phyloP scores from a whole-genome alignment of 2,329 filamentous ascomycete species.

The Pseudogymnoascus sp. region DNA sequence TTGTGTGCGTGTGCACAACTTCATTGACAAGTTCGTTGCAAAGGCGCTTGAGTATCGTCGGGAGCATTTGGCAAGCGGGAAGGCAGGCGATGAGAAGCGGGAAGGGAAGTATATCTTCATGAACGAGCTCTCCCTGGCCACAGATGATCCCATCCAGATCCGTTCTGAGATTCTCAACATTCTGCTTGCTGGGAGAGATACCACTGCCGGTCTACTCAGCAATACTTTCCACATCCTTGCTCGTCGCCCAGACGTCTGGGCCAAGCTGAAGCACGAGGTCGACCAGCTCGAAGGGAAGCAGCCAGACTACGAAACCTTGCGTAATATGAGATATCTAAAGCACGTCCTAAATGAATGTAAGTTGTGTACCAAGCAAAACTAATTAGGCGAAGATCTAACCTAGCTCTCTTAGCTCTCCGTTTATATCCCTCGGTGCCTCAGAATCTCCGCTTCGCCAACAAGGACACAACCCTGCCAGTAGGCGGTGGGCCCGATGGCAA shows the following conservation, averaged over 20 bases:
- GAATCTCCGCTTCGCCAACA: conserved; percentile 42
- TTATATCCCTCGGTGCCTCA: conserved; percentile 46
- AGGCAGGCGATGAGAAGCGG: background rate
- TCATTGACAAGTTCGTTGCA: conserved; percentile 13
- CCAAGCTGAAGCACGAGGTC: conserved; percentile 36
- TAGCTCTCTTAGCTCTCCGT: conserved; percentile 39
- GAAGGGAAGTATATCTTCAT: conserved; percentile 26
- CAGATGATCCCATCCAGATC: conserved; percentile 37
- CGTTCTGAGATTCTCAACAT: conserved; percentile 43
- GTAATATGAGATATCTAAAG: conserved; percentile 25
- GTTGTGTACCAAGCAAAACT: background rate
- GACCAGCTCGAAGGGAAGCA: conserved; percentile 2
- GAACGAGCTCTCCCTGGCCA: conserved; percentile 45
- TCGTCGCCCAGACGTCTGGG: conserved; percentile 34
- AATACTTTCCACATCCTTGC: conserved; percentile 40
- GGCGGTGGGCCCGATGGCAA: conserved; percentile 27
- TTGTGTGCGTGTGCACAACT: conserved; percentile 15
- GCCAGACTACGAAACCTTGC: conserved; percentile 24
- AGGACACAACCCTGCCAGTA: conserved; percentile 34
- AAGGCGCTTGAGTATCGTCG: conserved; percentile 12
- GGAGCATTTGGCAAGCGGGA: background rate
- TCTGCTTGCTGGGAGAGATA: conserved; percentile 52
- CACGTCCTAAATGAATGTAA: conserved; percentile 24
- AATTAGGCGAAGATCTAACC: conserved; percentile 26
- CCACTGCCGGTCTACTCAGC: conserved; percentile 45